These are phyloP conservation scores for Lichtheimia hyalospora DNA, from an alignment of 371 early-diverging fungal genomes.

Conservation along the genomic window DNA sequence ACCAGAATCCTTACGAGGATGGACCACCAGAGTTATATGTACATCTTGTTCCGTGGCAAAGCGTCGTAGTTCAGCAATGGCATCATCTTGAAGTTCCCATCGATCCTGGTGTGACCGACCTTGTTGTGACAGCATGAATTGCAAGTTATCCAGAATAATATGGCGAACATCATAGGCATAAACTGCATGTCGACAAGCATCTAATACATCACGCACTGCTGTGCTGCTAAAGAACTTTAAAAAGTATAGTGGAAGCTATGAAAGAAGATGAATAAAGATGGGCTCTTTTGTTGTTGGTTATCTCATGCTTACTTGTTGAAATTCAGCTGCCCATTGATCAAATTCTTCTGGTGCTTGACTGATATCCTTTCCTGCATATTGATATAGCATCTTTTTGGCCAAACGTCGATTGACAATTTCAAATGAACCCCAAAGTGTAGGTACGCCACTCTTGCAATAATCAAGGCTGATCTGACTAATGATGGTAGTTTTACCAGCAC, in stretches of 20 bases:
- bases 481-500: conserved; percentile 79
- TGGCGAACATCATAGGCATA: conserved; percentile 74
- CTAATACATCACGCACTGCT: conserved; percentile 59
- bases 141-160: conserved; percentile 76
- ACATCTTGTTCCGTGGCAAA: conserved; percentile 77
- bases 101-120: conserved; percentile 56
- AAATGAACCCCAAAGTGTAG: conserved; percentile 83
- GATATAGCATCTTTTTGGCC: conserved; percentile 73
- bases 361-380: conserved; percentile 63
- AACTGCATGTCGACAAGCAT: conserved; percentile 74
- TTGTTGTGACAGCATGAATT: conserved; percentile 80
- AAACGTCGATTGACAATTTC: conserved; percentile 74
- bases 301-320: conserved; percentile 61
- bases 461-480: conserved; percentile 74
- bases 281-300: background rate
- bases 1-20: conserved; percentile 67
- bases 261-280: background rate
- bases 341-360: conserved; percentile 47
- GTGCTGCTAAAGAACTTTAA: conserved; percentile 80
- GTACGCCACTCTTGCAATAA: conserved; percentile 71
- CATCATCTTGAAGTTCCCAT: conserved; percentile 76
- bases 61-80: conserved; percentile 62
- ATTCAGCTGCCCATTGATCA: conserved; percentile 57
- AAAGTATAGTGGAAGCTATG: conserved; percentile 74
- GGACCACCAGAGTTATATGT: conserved; percentile 78